Evolutionary conservation across 345 rosid species (phyloP).

Genomic region (Aquilaria yunnanensis): DNA sequence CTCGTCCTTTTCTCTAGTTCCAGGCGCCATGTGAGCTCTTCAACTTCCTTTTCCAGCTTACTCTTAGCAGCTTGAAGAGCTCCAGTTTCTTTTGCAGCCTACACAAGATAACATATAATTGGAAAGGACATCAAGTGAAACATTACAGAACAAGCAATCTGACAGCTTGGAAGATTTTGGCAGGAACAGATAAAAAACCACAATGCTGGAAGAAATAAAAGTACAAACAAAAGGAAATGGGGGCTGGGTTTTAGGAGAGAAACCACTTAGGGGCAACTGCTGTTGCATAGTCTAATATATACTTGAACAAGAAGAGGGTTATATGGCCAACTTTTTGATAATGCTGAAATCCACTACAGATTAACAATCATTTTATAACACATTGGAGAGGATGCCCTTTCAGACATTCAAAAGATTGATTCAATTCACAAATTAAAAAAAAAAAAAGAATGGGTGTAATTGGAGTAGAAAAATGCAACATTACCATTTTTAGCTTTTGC

Average conservation of each 20-base stretch:
- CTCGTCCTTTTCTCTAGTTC: constrained; percentile 83
- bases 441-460: background rate
- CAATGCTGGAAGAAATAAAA: constrained; percentile 5
- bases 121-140: background rate
- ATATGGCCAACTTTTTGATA: too few species aligned
- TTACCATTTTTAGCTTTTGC: constrained; percentile 74
- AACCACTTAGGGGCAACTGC: too few species aligned
- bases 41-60: constrained; percentile 88
- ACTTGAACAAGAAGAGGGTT: too few species aligned
- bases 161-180: background rate
- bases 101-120: constrained; percentile 11
- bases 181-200: constrained; percentile 3
- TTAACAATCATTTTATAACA: too few species aligned
- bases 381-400: background rate
- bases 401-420: constrained; percentile 7
- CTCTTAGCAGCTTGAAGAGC: constrained; percentile 95
- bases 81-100: constrained; percentile 97
- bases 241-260: too few species aligned
- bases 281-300: too few species aligned
- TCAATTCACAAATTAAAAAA: constrained; percentile 6
- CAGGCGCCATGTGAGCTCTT: constrained; percentile 79
- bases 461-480: constrained; percentile 1
- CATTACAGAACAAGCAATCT: background rate
- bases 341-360: too few species aligned
- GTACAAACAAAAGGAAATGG: background rate